Conservation (phyloP, 306 rosid genomes). For the Pyrus bretschneideri region DNA sequence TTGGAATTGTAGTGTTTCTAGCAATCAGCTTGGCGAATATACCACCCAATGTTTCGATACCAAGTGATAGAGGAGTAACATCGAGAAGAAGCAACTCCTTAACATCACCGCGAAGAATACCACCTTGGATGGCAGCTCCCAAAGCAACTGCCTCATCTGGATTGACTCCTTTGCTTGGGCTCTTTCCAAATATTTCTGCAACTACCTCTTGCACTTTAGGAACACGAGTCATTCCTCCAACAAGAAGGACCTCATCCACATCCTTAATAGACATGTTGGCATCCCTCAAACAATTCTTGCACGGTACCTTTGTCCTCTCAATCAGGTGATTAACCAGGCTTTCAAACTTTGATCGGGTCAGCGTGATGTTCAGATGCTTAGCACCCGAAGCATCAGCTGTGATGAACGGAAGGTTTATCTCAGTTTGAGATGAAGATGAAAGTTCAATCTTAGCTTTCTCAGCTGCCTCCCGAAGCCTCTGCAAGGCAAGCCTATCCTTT, state of each 20-base stretch:
- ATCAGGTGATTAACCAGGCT: slow-evolving; percentile 60
- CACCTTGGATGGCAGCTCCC: slow-evolving; percentile 95
- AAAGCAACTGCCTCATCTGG: slow-evolving; percentile 95
- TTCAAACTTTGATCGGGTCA: slow-evolving; percentile 83
- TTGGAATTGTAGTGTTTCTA: slow-evolving; percentile 86
- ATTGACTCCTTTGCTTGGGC: slow-evolving; percentile 88
- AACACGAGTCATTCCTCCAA: slow-evolving; percentile 94
- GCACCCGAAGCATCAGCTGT: slow-evolving; percentile 96
- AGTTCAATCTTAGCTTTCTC: slow-evolving; percentile 91
- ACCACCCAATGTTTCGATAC: slow-evolving; percentile 92
- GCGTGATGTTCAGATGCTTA: slow-evolving; percentile 77
- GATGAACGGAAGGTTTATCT: slow-evolving; percentile 82
- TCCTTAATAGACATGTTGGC: slow-evolving; percentile 67
- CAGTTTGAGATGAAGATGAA: slow-evolving; percentile 96
- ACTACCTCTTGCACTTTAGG: slow-evolving; percentile 95
- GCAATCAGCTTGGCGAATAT: slow-evolving; percentile 74
- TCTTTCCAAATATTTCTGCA: slow-evolving; percentile 58
- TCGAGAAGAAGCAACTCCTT: slow-evolving; percentile 80
- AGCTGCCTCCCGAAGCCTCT: slow-evolving; percentile 92
- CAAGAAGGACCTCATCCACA: slow-evolving; percentile 86
- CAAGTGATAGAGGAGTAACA: slow-evolving; percentile 83
- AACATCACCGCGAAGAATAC: slow-evolving; percentile 88
- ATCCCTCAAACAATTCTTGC: slow-evolving; percentile 81
- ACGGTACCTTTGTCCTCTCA: slow-evolving; percentile 77
- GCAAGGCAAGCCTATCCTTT: slow-evolving; percentile 81